Base-by-base conservation (phyloP, 139 green algal species). In the Eudorina sp. region DNA sequence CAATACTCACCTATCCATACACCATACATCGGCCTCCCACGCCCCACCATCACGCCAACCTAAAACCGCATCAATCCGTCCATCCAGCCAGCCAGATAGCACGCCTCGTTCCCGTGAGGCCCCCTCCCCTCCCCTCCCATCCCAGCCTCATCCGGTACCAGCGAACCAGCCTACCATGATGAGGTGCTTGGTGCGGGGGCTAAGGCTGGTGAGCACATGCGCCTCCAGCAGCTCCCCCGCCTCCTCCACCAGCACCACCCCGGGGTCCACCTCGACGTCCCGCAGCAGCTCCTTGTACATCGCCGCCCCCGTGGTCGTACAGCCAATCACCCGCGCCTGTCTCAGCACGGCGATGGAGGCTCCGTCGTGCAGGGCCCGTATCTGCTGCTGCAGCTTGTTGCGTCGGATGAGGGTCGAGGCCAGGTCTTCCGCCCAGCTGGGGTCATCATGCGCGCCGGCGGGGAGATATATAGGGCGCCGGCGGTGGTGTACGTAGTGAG, bases 211-310 rank as follows among this genome's bases (percentile, higher is more conserved):
- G 7, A 98, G 89, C 19, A 96, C 89, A 75, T 98, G 95, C 0
- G 95, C 90, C 90, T 97, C 95, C 76, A 97, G 90, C 58, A 98
- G 90, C 90, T 98, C 95, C 2, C 89, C 94, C 38, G 95, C 95
- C 90, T 98, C 95, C 90, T 98, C 95, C 81, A 98, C 91, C 77
- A 97, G 90, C 55, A 97, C 91, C 11, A 96, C 90, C 40, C 80
- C 84, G 21, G 88, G 88, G 19, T 27, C 73, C 64, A 93, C 83
- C 53, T 55, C 80, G 40, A 55, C 21, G 18, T 48, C 36, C 16
- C 31, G 29, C 27, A 92, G 83, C 78, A 92, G 75, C 2, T 86
- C 51, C 86, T 92, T 91, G 69, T 91, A 66, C 80, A 85, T 84
- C 21, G 90, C 92, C 29, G 90, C 90, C 4, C 90, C 90, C 38